Conservation (phyloP, 2,329 filamentous ascomycete species). For the Sporothrix protearum region DNA sequence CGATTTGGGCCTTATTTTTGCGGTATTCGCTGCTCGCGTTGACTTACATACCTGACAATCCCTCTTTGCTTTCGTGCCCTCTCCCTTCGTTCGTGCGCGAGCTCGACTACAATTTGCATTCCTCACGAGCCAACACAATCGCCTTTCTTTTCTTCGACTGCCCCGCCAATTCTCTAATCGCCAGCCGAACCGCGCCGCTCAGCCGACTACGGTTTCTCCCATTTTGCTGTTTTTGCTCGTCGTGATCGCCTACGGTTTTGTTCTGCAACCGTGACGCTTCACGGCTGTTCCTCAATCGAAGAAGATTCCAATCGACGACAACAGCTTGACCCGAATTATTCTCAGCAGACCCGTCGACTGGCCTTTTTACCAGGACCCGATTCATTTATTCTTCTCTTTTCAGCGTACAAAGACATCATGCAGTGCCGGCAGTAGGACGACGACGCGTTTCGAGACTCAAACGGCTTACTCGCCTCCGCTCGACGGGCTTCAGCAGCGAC, state of each 20-base stretch:
- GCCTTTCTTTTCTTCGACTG: background rate
- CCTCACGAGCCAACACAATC: conserved; percentile 8
- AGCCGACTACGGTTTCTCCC: background rate
- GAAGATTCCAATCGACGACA: background rate
- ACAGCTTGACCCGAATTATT: background rate
- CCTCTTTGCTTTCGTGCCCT: conserved; percentile 1
- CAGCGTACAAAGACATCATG: conserved; percentile 9
- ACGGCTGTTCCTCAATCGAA: background rate
- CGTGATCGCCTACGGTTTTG: background rate
- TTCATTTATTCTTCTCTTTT: background rate
- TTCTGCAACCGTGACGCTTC: background rate
- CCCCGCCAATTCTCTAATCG: background rate
- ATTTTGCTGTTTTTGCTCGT: background rate
- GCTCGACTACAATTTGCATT: conserved; percentile 15
- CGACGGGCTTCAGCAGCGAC: background rate
- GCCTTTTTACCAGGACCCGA: background rate
- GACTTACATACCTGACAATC: conserved; percentile 15
- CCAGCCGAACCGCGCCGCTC: conserved; percentile 7
- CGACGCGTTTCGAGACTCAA: background rate
- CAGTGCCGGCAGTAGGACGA: conserved; percentile 14
- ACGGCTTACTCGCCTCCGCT: background rate
- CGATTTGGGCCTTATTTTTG: background rate
- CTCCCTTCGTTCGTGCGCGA: conserved; percentile 22
- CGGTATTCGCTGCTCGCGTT: conserved; percentile 11
- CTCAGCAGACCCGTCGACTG: background rate